Evolutionary conservation across 352 stramenopile genomes (phyloP), one percentile per base, ranked within the genome.

Genomic region (Globisporangium barbulae): DNA sequence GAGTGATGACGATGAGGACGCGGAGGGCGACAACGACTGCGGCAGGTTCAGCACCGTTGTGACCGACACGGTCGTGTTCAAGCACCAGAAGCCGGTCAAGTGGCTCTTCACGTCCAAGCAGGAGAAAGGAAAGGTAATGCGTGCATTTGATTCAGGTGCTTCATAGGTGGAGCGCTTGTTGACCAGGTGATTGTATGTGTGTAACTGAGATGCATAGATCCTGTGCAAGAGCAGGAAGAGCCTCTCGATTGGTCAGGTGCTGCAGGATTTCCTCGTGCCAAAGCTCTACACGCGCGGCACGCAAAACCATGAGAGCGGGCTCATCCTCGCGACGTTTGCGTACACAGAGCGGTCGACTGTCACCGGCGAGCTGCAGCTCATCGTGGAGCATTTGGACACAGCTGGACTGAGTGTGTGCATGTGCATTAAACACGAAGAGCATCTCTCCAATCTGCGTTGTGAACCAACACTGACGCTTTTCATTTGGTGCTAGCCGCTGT

Each of bases 91-190:
- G 39, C 82, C 78, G 17, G 55, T 80, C 59, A 80, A 83, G 55
- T 89, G 82, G 82, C 65, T 91, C 65, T 91, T 91, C 69, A 89
- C 78, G 53, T 91, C 78, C 57, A 84, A 79, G 48, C 82, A 89
- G 59, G 82, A 91, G 52, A 75, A 74, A 53, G 82, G 82, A 22
- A 88, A 86, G 53, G 82, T 88, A 28, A 28, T 28, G 50, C 0
- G 56, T 44, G 25, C 12, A 15, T 41, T 41, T 41, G 9, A 4
- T 41, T 5, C 31, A 13, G 12, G 19, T 5, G 13, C 22, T 31
- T 44, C 25, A 39, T 19, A 37, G 17, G 15, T 48, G 6, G 9
- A n/a, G 35, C 8, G 56, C 33, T n/a, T 31, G 21, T 13, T 59
- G 12, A 53, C 49, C 25, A 15, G 19, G 10, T 31, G 25, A 4